Base-by-base conservation (phyloP, 2,329 filamentous ascomycete species). In the Stemphylium lycopersici region DNA sequence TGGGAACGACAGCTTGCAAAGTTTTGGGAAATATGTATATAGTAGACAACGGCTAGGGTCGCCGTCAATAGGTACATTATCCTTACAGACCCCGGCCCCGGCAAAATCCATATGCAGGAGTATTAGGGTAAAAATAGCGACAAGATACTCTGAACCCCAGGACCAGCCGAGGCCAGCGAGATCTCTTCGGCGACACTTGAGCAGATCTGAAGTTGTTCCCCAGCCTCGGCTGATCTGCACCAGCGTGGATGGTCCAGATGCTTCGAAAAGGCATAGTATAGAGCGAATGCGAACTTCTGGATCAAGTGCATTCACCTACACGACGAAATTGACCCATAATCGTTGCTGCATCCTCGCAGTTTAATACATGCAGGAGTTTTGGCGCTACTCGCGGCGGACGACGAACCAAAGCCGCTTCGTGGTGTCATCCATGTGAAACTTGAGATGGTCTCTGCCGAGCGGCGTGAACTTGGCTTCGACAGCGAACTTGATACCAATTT, bases 11-110 rank as follows among this genome's bases (percentile, higher is more conserved):
- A 55, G 58, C 65, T 64, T 36, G 58, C 49, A 45, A 56, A 36
- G 52, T 66, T 61, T 66, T 50, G 48, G 53, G 49, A 62, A 52
- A 65, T 67, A 65, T 69, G 63, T 56, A 60, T 58, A 71, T 57
- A 72, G 63, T 72, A 56, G 43, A 43, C 42, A 32, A 46, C 38
- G 63, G 63, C 61, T 48, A 61, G 59, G 56, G 55, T 52, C 52
- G 32, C 56, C 55, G 58, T 56, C 60, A 43, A 59, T 53, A 49
- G 53, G 45, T 47, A 54, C 59, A 50, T 50, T 52, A 66, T 59
- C 69, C 66, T 41, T 55, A 55, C 42, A 32, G 44, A 42, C 51
- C 53, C 18, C 43, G 53, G 43, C 55, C 56, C 61, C 63, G 59
- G 64, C 58, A 58, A 67, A 65, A 63, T 67, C 11, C n/a, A 18